These are phyloP conservation scores for Apophysomyces ossiformis DNA, from an alignment of 371 early-diverging fungal species.

Conservation along the genomic window DNA sequence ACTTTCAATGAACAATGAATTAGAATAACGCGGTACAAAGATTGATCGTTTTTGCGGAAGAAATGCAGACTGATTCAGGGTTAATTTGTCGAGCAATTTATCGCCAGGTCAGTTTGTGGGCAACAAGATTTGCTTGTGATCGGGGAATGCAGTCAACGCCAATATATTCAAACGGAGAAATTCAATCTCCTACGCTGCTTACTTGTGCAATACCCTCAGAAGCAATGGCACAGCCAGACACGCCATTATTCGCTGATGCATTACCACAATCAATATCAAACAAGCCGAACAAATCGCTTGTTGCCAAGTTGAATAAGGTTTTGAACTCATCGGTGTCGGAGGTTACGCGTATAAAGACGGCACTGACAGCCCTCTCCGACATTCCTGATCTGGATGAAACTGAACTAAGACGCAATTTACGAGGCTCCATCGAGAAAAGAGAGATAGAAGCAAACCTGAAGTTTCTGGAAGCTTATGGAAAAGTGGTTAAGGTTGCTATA, in stretches of 20 bases:
- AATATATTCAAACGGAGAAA: too few relatives aligned
- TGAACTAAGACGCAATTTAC: constrained; percentile 61
- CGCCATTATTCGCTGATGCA: constrained; percentile 13
- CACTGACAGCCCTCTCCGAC: constrained; percentile 70
- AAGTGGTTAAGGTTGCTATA: constrained; percentile 60
- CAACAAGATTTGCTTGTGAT: too few relatives aligned
- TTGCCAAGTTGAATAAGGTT: constrained; percentile 61
- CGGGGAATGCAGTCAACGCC: too few relatives aligned
- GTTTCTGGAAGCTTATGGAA: constrained; percentile 66
- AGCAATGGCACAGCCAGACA: neutral
- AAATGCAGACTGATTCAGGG: too few relatives aligned
- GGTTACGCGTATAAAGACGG: constrained; percentile 62
- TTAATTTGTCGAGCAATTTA: too few relatives aligned
- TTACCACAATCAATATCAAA: constrained; percentile 36
- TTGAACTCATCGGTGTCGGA: constrained; percentile 56
- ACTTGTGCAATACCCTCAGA: neutral
- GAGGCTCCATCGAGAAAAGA: constrained; percentile 73
- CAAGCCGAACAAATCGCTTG: constrained; percentile 53
- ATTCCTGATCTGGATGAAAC: constrained; percentile 66
- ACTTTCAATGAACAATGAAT: too few relatives aligned
- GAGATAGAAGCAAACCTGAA: constrained; percentile 65
- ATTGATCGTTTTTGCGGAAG: too few relatives aligned
- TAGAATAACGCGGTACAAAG: too few relatives aligned
- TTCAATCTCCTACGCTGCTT: neutral
- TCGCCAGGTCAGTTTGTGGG: too few relatives aligned